phyloP scores from a whole-genome alignment of 2,329 filamentous ascomycete genomes.

The Aureobasidium sp. region DNA sequence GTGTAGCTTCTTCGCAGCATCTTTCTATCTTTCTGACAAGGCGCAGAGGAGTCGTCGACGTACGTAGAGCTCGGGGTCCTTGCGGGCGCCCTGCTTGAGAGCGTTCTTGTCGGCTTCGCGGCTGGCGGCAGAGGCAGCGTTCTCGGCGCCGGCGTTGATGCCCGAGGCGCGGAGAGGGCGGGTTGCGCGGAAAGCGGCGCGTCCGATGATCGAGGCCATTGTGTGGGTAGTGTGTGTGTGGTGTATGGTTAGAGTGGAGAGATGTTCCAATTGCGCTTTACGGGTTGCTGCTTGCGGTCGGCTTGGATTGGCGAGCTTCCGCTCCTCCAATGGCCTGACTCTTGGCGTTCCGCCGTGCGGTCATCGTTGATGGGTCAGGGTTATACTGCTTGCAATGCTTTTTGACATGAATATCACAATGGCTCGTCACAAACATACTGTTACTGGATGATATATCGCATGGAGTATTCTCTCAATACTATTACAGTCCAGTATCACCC shows the following conservation, averaged over 20 bases:
- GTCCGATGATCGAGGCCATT: conserved; percentile 42
- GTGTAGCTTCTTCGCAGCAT: neutral
- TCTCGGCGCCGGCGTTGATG: conserved; percentile 33
- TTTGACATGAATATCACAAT: neutral
- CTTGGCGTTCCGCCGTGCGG: neutral
- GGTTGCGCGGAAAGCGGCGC: conserved; percentile 41
- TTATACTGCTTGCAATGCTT: neutral
- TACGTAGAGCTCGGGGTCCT: conserved; percentile 71
- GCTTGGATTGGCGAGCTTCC: neutral
- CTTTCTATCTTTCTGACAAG: neutral
- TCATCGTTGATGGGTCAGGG: neutral
- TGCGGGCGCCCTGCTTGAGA: conserved; percentile 58
- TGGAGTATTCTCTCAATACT: too few species aligned
- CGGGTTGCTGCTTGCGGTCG: neutral
- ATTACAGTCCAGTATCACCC: too few species aligned
- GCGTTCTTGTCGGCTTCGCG: conserved; percentile 34
- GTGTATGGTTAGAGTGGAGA: conserved; percentile 9
- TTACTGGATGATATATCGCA: neutral
- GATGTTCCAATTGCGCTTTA: neutral
- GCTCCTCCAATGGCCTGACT: neutral
- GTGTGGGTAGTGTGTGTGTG: conserved; percentile 22
- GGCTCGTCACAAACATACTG: neutral
- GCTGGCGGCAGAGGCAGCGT: conserved; percentile 39
- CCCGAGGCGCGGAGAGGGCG: conserved; percentile 37
- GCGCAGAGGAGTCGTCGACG: conserved; percentile 22